These are phyloP conservation scores for Leccinellum rugosiceps DNA, from an alignment of 768 basidiomycete genomes.

Conservation along the genomic window DNA sequence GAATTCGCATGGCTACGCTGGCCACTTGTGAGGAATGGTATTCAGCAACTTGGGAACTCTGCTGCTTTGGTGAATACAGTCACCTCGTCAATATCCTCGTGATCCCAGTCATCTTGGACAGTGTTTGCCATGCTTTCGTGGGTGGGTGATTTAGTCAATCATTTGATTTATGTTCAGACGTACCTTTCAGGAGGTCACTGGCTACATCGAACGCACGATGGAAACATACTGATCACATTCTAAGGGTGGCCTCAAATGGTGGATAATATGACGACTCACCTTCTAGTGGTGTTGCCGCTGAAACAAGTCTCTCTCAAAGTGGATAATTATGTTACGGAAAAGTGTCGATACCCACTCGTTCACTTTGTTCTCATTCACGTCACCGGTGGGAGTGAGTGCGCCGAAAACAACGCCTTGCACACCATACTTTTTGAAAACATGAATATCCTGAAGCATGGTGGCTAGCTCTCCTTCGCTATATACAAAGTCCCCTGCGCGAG, in stretches of 20 bases:
- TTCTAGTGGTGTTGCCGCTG: constrained; percentile 59
- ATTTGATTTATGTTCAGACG: neutral
- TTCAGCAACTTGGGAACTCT: neutral
- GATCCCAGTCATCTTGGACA: constrained; percentile 58
- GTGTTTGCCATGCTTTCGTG: constrained; percentile 33
- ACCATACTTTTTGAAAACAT: constrained; percentile 51
- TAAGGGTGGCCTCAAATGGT: neutral
- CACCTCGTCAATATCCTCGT: constrained; percentile 81
- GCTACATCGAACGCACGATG: constrained; percentile 81
- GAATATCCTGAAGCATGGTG: constrained; percentile 76
- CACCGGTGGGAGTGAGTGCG: constrained; percentile 52
- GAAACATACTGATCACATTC: constrained; percentile 59
- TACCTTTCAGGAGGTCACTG: constrained; percentile 51
- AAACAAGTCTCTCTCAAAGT: constrained; percentile 43
- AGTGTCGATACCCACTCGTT: constrained; percentile 34
- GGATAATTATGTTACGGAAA: neutral
- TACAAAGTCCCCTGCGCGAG: constrained; percentile 74
- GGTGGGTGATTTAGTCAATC: neutral
- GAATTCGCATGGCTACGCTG: constrained; percentile 40
- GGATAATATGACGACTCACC: constrained; percentile 35
- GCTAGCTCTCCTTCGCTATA: constrained; percentile 64
- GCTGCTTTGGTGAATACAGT: neutral
- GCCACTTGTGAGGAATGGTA: constrained; percentile 42
- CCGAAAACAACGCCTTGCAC: constrained; percentile 70
- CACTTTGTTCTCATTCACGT: constrained; percentile 57